Evolutionary conservation across 768 basidiomycete species (phyloP).

Genomic region (Tricholoma flavovirens): DNA sequence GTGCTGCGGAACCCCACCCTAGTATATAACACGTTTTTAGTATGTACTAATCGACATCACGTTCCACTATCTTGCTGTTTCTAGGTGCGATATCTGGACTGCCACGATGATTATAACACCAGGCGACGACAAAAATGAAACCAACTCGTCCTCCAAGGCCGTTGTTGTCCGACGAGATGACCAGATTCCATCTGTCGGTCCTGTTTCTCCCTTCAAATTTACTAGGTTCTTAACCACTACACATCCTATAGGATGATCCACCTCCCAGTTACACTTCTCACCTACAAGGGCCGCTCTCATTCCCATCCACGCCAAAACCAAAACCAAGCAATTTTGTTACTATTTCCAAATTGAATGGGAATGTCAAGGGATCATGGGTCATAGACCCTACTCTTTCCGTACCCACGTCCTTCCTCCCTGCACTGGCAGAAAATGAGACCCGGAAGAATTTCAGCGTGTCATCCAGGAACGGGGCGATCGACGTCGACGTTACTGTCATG

Average conservation of each 20-base stretch:
- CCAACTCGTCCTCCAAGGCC: background rate
- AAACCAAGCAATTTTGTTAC: constrained; percentile 31
- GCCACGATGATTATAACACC: background rate
- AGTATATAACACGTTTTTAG: background rate
- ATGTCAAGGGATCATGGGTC: constrained; percentile 33
- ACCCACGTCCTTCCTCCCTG: constrained; percentile 33
- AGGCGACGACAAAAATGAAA: background rate
- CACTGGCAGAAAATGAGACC: constrained; percentile 28
- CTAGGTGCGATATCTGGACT: background rate
- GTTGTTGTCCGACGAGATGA: background rate
- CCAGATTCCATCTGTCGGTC: constrained; percentile 3
- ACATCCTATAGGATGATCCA: constrained; percentile 17
- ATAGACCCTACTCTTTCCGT: constrained; percentile 38
- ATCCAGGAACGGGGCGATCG: constrained; percentile 29
- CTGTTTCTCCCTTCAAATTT: background rate
- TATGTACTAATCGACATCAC: too few species aligned
- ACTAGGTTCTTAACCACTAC: too few species aligned
- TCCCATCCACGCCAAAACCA: constrained; percentile 4
- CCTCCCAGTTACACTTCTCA: constrained; percentile 15
- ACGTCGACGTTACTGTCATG: constrained; percentile 35
- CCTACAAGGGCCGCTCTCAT: background rate
- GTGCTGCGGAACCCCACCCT: background rate
- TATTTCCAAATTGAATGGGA: constrained; percentile 22
- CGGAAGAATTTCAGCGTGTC: constrained; percentile 34
- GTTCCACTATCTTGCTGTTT: background rate